A percentile compares a stretch with the other conserved stretches of the same genome.
Conservation (phyloP, 768 basidiomycete genomes). For the Russula sp. region DNA sequence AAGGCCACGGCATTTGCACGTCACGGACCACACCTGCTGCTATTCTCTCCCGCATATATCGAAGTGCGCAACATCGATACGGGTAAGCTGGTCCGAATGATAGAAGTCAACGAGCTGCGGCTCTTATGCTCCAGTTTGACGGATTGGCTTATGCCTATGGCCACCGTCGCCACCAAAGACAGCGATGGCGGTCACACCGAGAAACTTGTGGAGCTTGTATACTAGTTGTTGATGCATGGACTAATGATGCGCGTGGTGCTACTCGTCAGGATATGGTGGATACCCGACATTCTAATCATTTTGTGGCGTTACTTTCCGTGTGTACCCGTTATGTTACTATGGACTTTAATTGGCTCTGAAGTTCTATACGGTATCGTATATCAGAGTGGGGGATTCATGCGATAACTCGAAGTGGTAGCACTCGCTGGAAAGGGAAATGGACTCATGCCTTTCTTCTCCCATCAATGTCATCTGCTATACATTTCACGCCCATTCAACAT, state of each 20-base stretch:
- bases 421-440: too few relatives aligned
- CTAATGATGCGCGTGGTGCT: not conserved
- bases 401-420: too few relatives aligned
- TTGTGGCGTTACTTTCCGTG: not conserved
- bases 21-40: not conserved
- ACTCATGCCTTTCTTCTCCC: too few relatives aligned
- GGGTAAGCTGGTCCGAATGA: not conserved
- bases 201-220: conserved; percentile 52
- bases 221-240: conserved; percentile 49
- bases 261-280: not conserved
- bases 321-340: too few relatives aligned
- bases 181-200: not conserved
- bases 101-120: not conserved
- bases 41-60: not conserved
- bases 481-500: too few relatives aligned
- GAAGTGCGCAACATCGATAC: not conserved
- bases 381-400: too few relatives aligned
- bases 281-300: not conserved
- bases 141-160: not conserved
- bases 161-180: not conserved
- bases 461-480: too few relatives aligned
- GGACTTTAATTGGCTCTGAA: too few relatives aligned
- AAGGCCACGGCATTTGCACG: not conserved
- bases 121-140: not conserved
- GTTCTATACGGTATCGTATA: too few relatives aligned